Evolutionary conservation across 2,329 filamentous ascomycete genomes (phyloP).

Genomic region (Drechslerella dactyloides): DNA sequence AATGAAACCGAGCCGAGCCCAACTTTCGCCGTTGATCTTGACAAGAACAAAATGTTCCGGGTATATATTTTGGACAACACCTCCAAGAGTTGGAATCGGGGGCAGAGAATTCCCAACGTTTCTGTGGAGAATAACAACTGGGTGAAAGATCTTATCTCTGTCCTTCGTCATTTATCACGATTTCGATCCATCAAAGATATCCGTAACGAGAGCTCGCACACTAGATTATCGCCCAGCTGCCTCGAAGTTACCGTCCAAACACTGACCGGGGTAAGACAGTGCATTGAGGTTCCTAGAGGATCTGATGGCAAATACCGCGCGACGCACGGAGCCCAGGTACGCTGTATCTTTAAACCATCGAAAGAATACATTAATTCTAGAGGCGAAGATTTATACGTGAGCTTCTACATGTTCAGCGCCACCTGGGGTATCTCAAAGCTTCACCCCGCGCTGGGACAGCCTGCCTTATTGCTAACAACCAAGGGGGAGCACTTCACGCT

Average conservation of each 20-base stretch:
- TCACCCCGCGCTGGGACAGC: constrained; percentile 19
- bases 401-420: constrained; percentile 23
- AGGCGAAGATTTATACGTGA: too few species aligned
- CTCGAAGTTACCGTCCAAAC: neutral
- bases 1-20: too few species aligned
- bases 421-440: constrained; percentile 29
- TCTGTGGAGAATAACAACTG: constrained; percentile 2
- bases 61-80: constrained; percentile 14
- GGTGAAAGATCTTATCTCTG: constrained; percentile 9
- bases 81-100: neutral
- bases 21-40: too few species aligned
- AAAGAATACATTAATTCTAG: neutral
- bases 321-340: neutral
- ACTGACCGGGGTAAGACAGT: neutral
- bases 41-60: too few species aligned
- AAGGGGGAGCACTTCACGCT: constrained; percentile 3
- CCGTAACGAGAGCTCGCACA: neutral
- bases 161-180: constrained; percentile 12
- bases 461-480: neutral
- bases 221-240: neutral
- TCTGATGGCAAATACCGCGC: constrained; percentile 12
- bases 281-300: too few species aligned
- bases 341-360: constrained; percentile 6
- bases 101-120: constrained; percentile 15
- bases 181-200: constrained; percentile 12